Conservation (phyloP, 2,329 filamentous ascomycete genomes). For the Pseudogymnoascus sp. region DNA sequence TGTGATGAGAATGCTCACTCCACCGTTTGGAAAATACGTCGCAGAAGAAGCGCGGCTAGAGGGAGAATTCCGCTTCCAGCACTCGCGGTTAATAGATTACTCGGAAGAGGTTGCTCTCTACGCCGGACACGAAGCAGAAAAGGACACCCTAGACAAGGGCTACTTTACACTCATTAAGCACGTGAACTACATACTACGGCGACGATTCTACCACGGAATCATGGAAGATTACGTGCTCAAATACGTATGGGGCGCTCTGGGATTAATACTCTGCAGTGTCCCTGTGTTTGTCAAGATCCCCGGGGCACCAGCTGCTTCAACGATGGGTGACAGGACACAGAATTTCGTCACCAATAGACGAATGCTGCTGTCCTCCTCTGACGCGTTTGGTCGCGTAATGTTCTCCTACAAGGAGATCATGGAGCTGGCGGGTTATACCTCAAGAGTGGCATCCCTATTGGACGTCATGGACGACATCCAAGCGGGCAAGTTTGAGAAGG, state of each 20-base stretch:
- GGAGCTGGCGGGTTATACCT: constrained; percentile 91
- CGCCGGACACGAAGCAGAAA: constrained; percentile 85
- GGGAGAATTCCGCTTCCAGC: constrained; percentile 93
- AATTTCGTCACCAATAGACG: constrained; percentile 90
- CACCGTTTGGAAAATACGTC: constrained; percentile 95
- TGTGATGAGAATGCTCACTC: constrained; percentile 88
- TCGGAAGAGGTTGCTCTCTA: constrained; percentile 93
- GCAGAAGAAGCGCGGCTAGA: constrained; percentile 91
- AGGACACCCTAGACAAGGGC: constrained; percentile 92
- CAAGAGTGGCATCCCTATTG: constrained; percentile 78
- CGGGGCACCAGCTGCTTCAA: constrained; percentile 46
- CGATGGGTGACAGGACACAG: constrained; percentile 64
- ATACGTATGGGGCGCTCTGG: constrained; percentile 96
- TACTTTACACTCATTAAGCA: constrained; percentile 99
- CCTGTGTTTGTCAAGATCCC: constrained; percentile 95
- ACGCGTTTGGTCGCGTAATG: constrained; percentile 93
- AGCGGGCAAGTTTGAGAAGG: constrained; percentile 88
- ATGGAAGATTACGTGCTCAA: constrained; percentile 99
- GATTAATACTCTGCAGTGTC: constrained; percentile 83
- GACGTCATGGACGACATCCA: constrained; percentile 94
- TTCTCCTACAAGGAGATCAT: constrained; percentile 97
- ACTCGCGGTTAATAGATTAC: constrained; percentile 90
- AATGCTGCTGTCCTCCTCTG: constrained; percentile 85
- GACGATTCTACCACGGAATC: constrained; percentile 93
- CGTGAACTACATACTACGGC: constrained; percentile 84